Base-by-base conservation (phyloP, 2,329 filamentous ascomycete genomes). In the Calonectria pseudoreteaudii region DNA sequence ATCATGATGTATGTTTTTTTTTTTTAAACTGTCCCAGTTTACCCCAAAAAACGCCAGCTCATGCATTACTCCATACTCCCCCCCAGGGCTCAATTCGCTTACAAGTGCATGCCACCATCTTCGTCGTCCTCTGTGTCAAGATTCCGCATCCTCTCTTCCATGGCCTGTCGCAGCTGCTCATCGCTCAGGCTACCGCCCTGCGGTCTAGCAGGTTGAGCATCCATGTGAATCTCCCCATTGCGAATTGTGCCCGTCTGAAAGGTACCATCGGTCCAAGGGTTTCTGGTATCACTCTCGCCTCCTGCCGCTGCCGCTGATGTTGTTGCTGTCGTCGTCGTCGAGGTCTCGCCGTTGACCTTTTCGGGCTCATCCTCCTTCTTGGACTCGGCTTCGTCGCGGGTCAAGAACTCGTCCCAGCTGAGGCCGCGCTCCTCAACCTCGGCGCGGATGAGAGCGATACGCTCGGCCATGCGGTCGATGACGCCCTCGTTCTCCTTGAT, bases 401-500 rank as follows among this genome's bases (percentile, higher is more conserved):
- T 87, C 78, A 87, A 84, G 70, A 92, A 91, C 81, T 91, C 90
- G 36, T 83, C 81, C 91, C 91, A 93, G 79, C 84, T 87, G 70
- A 87, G 76, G 2, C 91, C 91, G 6, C 91, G 85, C 11, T 81
- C 80, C 83, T 92, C 90, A 11, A 95, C 91, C 85, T 96, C 94
- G 52, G 81, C 85, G 76, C 88, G 90, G 74, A 95, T 86, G 65
- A 95, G 83, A 69, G 86, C 86, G 75, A 95, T 89, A 82, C 93
- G 88, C 84, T 92, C 90, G 74, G 89, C 86, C 90, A 95, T 94
- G 78, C 93, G 89, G 74, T 84, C 87, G 71, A 96, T 93, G 71
- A 95, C 93, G 26, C 81, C 83, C 78, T 92, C 89, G 84, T 95
- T 95, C 84, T 96, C 94, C 71, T 85, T 83, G 81, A 95, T 94